phyloP scores from a whole-genome alignment of 2,329 filamentous ascomycete genomes.

The Rhynchosporium agropyri region DNA sequence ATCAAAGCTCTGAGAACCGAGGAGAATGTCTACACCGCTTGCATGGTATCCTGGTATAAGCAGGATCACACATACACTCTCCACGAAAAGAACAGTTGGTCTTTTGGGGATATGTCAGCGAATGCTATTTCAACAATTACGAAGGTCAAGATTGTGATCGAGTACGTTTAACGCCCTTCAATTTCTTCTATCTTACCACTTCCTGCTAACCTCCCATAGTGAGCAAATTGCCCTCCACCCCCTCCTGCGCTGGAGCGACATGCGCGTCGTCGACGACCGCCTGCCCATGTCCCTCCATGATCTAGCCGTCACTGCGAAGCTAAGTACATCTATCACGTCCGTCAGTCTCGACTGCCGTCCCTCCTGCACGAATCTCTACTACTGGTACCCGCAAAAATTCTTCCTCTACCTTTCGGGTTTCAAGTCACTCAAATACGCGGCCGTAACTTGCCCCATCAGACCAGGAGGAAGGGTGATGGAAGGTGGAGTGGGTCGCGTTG shows the following conservation, averaged over 20 bases:
- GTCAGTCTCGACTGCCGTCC: conserved; percentile 16
- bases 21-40: not conserved
- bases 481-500: not conserved
- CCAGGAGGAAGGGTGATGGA: not conserved
- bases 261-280: not conserved
- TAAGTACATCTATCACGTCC: conserved; percentile 10
- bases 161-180: conserved; percentile 1
- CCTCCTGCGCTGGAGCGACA: conserved; percentile 4
- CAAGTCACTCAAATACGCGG: conserved; percentile 9
- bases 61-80: conserved; percentile 7
- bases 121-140: conserved; percentile 7
- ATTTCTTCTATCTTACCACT: not conserved
- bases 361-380: not conserved
- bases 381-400: conserved; percentile 10
- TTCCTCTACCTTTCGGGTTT: conserved; percentile 14
- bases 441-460: not conserved
- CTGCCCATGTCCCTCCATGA: conserved; percentile 2
- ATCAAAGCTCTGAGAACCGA: conserved; percentile 15
- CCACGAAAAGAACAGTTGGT: conserved; percentile 12
- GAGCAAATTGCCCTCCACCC: conserved; percentile 10
- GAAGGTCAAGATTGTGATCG: conserved; percentile 12
- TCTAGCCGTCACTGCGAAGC: not conserved
- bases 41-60: conserved; percentile 10
- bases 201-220: not conserved
- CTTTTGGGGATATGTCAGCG: conserved; percentile 5